Conservation (phyloP, 164 flowering plant genomes). For the Aristolochia californica region DNA sequence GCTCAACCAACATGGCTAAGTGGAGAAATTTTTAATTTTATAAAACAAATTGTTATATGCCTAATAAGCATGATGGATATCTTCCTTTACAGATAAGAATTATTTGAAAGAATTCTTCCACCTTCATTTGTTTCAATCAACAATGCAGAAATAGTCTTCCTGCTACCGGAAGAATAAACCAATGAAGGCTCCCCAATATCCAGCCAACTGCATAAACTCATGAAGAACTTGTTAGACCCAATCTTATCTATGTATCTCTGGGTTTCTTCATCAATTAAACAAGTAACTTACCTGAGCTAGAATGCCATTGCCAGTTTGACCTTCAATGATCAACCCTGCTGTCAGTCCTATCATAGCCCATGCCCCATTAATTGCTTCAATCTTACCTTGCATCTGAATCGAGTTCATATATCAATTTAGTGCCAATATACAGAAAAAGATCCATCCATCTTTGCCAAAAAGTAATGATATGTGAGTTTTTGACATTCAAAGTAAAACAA, state of each 20-base stretch:
- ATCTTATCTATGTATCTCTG: too few species aligned
- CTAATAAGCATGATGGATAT: too few species aligned
- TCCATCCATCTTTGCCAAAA: neutral
- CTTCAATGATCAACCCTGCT: slow-evolving; percentile 76
- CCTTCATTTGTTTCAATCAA: too few species aligned
- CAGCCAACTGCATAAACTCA: slow-evolving; percentile 44
- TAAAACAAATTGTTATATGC: too few species aligned
- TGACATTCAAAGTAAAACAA: neutral
- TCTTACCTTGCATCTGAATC: slow-evolving; percentile 49
- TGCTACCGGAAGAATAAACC: slow-evolving; percentile 25
- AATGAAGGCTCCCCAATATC: slow-evolving; percentile 42
- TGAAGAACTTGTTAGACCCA: neutral
- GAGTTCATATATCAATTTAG: slow-evolving; percentile 3
- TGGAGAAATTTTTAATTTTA: too few species aligned
- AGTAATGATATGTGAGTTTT: neutral
- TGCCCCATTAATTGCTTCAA: slow-evolving; percentile 95
- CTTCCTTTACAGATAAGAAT: too few species aligned
- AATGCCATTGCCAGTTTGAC: slow-evolving; percentile 61
- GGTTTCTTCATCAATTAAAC: neutral
- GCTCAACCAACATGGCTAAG: too few species aligned
- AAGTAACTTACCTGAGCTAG: slow-evolving; percentile 43
- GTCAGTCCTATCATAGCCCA: slow-evolving; percentile 97
- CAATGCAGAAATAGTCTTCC: too few species aligned
- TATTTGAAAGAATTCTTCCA: too few species aligned
- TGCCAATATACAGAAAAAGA: neutral